phyloP scores from a whole-genome alignment of 352 stramenopile species.

The Thalassiosira allenii region DNA sequence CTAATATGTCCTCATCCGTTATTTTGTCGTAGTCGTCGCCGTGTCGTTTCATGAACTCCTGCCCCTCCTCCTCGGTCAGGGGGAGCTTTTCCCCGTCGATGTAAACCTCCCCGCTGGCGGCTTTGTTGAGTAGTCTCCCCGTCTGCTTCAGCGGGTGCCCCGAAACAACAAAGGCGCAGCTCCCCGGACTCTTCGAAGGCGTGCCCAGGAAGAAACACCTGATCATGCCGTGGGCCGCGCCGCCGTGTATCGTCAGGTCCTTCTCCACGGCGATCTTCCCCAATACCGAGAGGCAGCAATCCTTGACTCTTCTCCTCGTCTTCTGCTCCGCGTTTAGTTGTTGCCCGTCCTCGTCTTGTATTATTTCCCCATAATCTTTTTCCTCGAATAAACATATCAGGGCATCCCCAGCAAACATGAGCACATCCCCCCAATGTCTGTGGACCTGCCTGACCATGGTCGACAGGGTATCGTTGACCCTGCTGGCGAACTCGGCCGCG shows the following conservation, averaged over 20 bases:
- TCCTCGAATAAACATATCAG: conserved; percentile 76
- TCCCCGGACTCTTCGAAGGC: conserved; percentile 47
- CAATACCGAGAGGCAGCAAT: conserved; percentile 61
- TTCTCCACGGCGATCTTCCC: conserved; percentile 61
- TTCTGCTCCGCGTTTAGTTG: conserved; percentile 31
- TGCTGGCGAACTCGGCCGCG: conserved; percentile 64
- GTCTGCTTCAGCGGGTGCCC: conserved; percentile 59
- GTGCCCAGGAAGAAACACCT: conserved; percentile 66
- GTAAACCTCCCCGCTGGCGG: conserved; percentile 50
- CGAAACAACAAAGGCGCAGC: conserved; percentile 66
- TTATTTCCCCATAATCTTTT: conserved; percentile 48
- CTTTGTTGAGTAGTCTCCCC: conserved; percentile 60
- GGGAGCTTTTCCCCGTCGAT: conserved; percentile 50
- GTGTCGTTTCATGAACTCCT: conserved; percentile 29
- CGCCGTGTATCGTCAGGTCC: conserved; percentile 65
- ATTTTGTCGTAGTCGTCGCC: conserved; percentile 1
- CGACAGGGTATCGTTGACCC: conserved; percentile 66
- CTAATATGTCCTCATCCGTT: neutral
- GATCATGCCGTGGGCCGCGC: conserved; percentile 51
- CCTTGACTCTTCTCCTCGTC: conserved; percentile 46
- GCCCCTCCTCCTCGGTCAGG: conserved; percentile 49
- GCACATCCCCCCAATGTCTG: conserved; percentile 72
- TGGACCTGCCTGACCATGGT: conserved; percentile 70
- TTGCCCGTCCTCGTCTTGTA: conserved; percentile 37
- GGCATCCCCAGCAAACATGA: conserved; percentile 85